These are phyloP conservation scores for Senecio squalidus DNA, from an alignment of 140 eudicot species.

Conservation along the genomic window DNA sequence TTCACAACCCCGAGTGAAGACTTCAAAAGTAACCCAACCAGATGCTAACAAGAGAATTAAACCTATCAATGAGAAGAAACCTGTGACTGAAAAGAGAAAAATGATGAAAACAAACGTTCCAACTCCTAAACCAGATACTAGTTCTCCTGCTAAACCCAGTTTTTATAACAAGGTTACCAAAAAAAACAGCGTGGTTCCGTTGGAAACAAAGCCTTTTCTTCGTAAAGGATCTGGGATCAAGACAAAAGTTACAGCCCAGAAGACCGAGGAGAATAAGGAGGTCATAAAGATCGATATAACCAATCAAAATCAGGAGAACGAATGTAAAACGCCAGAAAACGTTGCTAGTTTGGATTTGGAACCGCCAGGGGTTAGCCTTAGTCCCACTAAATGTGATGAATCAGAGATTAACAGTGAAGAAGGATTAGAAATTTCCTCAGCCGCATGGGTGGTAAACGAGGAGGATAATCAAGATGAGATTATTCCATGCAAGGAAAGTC, in stretches of 20 bases:
- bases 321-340: constrained; percentile 18
- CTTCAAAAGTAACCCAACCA: constrained; percentile 33
- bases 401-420: constrained; percentile 37
- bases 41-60: constrained; percentile 41
- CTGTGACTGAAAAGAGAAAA: constrained; percentile 37
- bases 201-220: constrained; percentile 77
- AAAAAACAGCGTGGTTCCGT: constrained; percentile 83
- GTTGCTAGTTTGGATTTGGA: constrained; percentile 24
- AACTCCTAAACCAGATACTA: constrained; percentile 29
- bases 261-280: constrained; percentile 36
- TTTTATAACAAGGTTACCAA: constrained; percentile 66
- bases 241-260: constrained; percentile 31
- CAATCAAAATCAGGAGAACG: constrained; percentile 34
- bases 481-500: constrained; percentile 30
- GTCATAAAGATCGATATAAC: constrained; percentile 33
- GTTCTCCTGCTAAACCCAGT: constrained; percentile 48
- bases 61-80: constrained; percentile 44
- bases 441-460: constrained; percentile 81
- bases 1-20: constrained; percentile 35
- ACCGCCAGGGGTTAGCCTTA: constrained; percentile 18
- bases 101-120: constrained; percentile 39
- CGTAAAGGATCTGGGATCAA: constrained; percentile 70
- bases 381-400: constrained; percentile 29
- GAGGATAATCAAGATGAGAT: constrained; percentile 57
- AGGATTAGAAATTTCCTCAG: constrained; percentile 58